Base-by-base conservation (phyloP, 2,329 filamentous ascomycete species). In the Hymenoscyphus occultus region DNA sequence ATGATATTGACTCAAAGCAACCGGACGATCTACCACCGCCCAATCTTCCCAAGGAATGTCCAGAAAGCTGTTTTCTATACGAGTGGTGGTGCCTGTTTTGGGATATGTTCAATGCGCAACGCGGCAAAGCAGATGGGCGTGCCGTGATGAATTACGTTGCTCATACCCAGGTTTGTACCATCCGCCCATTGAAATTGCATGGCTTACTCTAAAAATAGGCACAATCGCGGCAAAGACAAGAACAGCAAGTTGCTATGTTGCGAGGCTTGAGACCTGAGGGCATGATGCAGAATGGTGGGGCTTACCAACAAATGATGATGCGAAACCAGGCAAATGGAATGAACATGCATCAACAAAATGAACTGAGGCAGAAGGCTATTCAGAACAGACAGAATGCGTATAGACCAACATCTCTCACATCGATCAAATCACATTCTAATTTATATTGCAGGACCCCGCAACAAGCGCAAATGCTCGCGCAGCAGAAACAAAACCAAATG, bases 41-140 rank as follows among this genome's bases (percentile, higher is more conserved):
- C 13, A 87, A 87, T 68, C 81, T 92, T 5, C 87, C 88, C 13
- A 84, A 82, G 75, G 84, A 85, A 59, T 82, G 82, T 67, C 84
- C 84, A 63, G 90, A 90, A 73, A 90, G 86, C 68, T 92, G 91
- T 32, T 98, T 99, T 74, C 82, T 99, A n/a, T 90, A 92, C 71
- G 95, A 98, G 74, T 99, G 95, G 95, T 99, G 96, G 81, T 92
- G 89, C 74, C 85, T 97, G 61, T 99, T 99, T 78, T 98, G 93
- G 93, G 95, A 99, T 74, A 92, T 98, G 72, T 96, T 91, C 78
- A 88, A 88, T 74, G 92, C 92, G 64, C 91, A 94, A 75, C 90
- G 92, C 74, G 86, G 84, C 73, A 89, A 87, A 76, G 75, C 74
- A 57, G 86, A 85, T 63, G 84, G 84, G 64, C 88, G 83, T 32